phyloP scores from a whole-genome alignment of 257 asterid species.

The Solanum corneliomulleri region DNA sequence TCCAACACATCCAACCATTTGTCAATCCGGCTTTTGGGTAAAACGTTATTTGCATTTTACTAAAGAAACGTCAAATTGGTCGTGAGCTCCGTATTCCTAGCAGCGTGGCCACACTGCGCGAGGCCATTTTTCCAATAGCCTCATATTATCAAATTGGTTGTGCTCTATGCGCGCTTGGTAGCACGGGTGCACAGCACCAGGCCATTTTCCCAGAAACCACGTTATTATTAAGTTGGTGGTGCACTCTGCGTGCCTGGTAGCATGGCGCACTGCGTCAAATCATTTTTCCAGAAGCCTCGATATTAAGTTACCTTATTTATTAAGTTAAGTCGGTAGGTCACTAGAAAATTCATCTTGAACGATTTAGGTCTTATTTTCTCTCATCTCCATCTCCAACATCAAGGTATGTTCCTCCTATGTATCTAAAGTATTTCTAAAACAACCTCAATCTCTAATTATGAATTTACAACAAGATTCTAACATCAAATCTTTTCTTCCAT shows the following conservation, averaged over 20 bases:
- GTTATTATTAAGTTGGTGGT: neutral
- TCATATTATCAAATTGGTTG: neutral
- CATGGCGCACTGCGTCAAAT: rapidly evolving
- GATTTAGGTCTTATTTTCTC: neutral
- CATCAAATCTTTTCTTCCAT: too few relatives aligned
- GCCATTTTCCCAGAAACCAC: rapidly evolving
- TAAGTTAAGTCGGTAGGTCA: neutral
- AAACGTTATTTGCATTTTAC: too few relatives aligned
- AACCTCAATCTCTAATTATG: neutral
- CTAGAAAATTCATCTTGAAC: neutral
- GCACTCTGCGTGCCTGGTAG: neutral
- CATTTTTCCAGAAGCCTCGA: neutral
- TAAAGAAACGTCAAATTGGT: too few relatives aligned
- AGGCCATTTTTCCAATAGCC: neutral
- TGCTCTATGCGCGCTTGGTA: neutral
- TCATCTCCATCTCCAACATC: neutral
- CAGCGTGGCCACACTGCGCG: neutral
- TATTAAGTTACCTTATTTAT: neutral
- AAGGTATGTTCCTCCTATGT: neutral
- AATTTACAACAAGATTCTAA: neutral
- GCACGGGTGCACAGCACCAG: neutral
- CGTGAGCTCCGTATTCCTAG: neutral
- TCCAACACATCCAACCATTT: too few relatives aligned
- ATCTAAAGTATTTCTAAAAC: neutral
- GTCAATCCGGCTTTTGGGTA: too few relatives aligned